A percentile compares a stretch with the other conserved stretches of the same genome.
Conservation (phyloP, 2,329 filamentous ascomycete species). For the Monosporascus sp. region DNA sequence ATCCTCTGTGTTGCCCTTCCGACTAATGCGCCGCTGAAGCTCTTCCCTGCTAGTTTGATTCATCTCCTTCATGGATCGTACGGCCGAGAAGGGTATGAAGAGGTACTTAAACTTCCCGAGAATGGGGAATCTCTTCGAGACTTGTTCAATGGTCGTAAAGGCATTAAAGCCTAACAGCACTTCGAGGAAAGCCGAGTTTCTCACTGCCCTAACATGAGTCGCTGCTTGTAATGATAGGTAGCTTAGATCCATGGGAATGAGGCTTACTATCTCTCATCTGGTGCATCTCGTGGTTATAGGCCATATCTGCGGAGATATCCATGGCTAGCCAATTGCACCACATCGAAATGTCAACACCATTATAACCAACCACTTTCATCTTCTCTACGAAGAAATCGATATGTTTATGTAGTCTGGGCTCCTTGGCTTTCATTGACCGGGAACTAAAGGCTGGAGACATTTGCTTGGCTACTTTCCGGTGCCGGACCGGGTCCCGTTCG, state of each 20-base stretch:
- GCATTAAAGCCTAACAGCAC: background rate
- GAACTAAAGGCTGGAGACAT: slow-evolving; percentile 4
- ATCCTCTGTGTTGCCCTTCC: slow-evolving; percentile 6
- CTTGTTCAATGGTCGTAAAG: too few relatives aligned
- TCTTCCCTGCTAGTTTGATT: slow-evolving; percentile 6
- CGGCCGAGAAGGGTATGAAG: slow-evolving; percentile 7
- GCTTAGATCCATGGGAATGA: too few relatives aligned
- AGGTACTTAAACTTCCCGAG: slow-evolving; percentile 1
- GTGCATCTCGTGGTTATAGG: slow-evolving; percentile 12
- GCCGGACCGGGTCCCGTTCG: background rate
- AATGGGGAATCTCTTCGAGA: slow-evolving; percentile 7
- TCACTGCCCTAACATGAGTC: slow-evolving; percentile 1
- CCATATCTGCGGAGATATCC: slow-evolving; percentile 16
- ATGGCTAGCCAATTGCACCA: slow-evolving; percentile 12
- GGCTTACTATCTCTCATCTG: slow-evolving; percentile 13
- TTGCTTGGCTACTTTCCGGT: slow-evolving; percentile 1
- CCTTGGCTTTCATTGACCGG: slow-evolving; percentile 1
- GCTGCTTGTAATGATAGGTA: background rate
- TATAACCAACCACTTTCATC: background rate
- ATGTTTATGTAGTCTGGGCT: slow-evolving; percentile 3
- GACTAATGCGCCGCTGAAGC: slow-evolving; percentile 10
- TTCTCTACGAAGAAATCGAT: slow-evolving; percentile 4
- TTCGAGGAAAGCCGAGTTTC: slow-evolving; percentile 4
- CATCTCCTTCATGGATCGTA: slow-evolving; percentile 2
- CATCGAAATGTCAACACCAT: background rate